Base-by-base conservation (phyloP, 192 early-diverging fungal species). In the Chytriomyces sp. region DNA sequence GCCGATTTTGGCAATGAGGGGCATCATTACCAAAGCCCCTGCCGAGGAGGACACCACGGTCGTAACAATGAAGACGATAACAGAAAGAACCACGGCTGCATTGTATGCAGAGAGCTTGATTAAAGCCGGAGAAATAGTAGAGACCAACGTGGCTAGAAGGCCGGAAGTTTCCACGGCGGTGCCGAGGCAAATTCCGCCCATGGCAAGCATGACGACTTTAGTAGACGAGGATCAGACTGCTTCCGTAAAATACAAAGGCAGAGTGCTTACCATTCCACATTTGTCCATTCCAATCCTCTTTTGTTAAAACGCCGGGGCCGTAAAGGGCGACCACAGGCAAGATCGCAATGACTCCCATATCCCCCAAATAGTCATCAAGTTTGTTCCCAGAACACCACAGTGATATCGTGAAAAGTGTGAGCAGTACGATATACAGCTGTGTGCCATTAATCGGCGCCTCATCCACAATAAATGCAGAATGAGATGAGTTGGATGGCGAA, bases 211-310 rank as follows among this genome's bases (percentile, higher is more conserved):
- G 8, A 84, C 80, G 3, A 84, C 82, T 74, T 66, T 30, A 26
- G 19, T 39, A 1, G 52, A 28, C 39, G 41, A 58, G 30, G 30
- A n/a, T 49, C 44, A 49, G 6, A 19, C 52, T 7, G 34, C 33
- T 14, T 26, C 37, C 14, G 25, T 59, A 31, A 58, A 75, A 22
- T 12, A 12, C 28, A 5, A 60, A n/a, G 53, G n/a, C n/a, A n/a
- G n/a, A n/a, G n/a, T n/a, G n/a, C 69, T 59, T 90, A 8, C 94
- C 93, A 3, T 89, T 92, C 95, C 95, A 97, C 70, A 94, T 78
- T 81, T 96, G 93, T 81, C 91, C 91, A 83, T 98, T 95, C 66
- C 93, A 96, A 69, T 98, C 95, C 59, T 98, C 95, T 73, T 98
- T 98, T 61, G 90, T 91, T 66, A 98, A 79, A 5, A 98, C 79